Evolutionary conservation across 257 asterid genomes (phyloP), one percentile per base, ranked within the genome.

Genomic region (Rauvolfia tetraphylla): DNA sequence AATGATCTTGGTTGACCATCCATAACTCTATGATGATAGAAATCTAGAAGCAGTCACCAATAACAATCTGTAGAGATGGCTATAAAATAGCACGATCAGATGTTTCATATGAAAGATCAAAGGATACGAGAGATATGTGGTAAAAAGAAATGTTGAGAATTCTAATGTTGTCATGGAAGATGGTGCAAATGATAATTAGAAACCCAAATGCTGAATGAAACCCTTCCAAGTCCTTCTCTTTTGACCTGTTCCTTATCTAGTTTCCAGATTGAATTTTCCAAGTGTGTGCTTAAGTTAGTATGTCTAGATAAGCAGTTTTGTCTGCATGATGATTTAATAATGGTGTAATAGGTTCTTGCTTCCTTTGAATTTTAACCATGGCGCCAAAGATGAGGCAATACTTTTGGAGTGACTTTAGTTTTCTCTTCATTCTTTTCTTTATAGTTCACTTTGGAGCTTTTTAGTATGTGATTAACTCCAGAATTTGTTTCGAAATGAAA

Each of bases 351-450:
- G 25, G 59, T 58, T 36, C 46, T 22, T 12, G 11, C 61, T 49
- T 46, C 53, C n/a, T 6, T 48, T 12, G 57, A 63, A 3, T 31
- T 72, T 33, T n/a, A n/a, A 75, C 41, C 31, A 38, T 41, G 36
- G 71, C 49, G 1, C 29, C 29, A 41, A 48, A 49, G 68, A 66
- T 48, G 31, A 44, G 39, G 73, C 29, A 49, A 44, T 27, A 59
- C 25, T 17, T 58, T 33, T 46, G 29, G 54, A 58, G 33, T 39
- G 7, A 58, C 9, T 68, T 56, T 38, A 51, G 54, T 20, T 34
- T 70, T 71, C 53, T 31, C 22, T 58, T 71, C 51, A 63, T 33
- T 20, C 12, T 71, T 44, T 71, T 38, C 72, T 23, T 78, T 7
- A 18, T 41, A 59, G 4, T 68, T 71, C 65, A 67, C 51, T 38